A percentile compares a stretch with the other conserved stretches of the same genome.
Conservation (phyloP, 805 yeast species). For the Saccharomyces eubayanus region DNA sequence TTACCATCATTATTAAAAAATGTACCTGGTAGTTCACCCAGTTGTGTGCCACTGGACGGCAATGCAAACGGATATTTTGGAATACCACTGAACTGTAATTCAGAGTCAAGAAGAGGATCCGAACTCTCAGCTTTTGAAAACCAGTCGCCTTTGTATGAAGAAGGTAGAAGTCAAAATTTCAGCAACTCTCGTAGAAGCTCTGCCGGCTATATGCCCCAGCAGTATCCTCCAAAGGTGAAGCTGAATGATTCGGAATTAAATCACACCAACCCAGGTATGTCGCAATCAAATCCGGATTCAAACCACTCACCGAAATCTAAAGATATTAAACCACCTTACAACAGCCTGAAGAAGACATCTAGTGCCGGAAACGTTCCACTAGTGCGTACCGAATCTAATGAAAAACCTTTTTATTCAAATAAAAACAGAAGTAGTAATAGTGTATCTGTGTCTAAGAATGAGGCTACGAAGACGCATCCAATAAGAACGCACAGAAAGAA, state of each 20-base stretch:
- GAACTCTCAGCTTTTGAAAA: background rate
- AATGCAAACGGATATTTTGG: background rate
- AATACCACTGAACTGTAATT: background rate
- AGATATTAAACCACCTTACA: constrained; percentile 2
- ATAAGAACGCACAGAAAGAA: constrained; percentile 28
- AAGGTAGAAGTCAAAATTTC: background rate
- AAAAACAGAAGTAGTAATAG: constrained; percentile 20
- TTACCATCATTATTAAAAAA: background rate
- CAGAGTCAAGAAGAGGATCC: background rate
- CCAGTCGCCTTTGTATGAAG: background rate
- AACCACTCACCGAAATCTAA: background rate
- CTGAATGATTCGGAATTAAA: background rate
- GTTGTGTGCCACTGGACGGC: background rate
- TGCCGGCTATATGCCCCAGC: background rate
- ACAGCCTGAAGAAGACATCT: constrained; percentile 7
- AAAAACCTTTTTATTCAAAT: constrained; percentile 12
- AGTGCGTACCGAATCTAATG: constrained; percentile 3
- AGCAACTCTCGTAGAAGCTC: background rate
- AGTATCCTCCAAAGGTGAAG: background rate
- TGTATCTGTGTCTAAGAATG: constrained; percentile 3
- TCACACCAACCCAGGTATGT: background rate
- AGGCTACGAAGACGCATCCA: constrained; percentile 20
- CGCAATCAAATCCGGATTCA: background rate
- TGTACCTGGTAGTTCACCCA: background rate
- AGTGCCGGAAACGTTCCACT: constrained; percentile 9